Percentiles rank a stretch among this genome's conserved stretches.
Conservation (phyloP, 129 eudicot genomes). For the Flaveria linearis region DNA sequence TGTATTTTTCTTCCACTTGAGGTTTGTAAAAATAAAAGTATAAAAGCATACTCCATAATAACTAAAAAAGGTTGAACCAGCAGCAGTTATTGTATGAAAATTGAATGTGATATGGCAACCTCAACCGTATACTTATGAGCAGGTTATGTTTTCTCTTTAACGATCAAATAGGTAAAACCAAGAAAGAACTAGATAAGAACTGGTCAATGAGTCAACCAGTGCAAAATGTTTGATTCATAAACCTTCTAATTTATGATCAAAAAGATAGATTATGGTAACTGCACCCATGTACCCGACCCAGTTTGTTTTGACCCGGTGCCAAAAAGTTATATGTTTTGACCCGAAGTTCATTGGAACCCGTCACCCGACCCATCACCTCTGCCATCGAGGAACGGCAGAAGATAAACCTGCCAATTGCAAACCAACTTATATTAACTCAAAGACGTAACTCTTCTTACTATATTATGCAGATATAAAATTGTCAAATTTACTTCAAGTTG, state of each 20-base stretch:
- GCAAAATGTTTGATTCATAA: too few relatives aligned
- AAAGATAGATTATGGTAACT: neutral
- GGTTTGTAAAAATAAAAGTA: neutral
- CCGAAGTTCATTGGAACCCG: neutral
- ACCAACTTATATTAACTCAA: constrained; percentile 11
- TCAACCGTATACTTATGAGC: too few relatives aligned
- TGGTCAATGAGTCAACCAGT: too few relatives aligned
- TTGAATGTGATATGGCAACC: too few relatives aligned
- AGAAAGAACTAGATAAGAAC: too few relatives aligned
- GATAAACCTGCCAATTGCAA: neutral
- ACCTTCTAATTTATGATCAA: neutral
- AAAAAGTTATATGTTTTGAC: neutral
- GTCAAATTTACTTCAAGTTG: constrained; percentile 8
- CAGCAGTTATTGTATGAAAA: too few relatives aligned
- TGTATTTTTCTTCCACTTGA: constrained; percentile 12
- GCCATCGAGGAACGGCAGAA: neutral
- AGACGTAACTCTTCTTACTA: constrained; percentile 27
- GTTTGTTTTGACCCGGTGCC: neutral
- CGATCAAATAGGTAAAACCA: too few relatives aligned
- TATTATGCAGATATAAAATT: neutral
- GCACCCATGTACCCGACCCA: neutral
- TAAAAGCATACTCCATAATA: neutral
- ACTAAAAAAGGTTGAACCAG: too few relatives aligned
- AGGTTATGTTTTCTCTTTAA: too few relatives aligned
- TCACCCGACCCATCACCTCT: neutral